phyloP scores from a whole-genome alignment of 371 early-diverging fungal genomes.

The Thermomucor indicae-seudaticae region DNA sequence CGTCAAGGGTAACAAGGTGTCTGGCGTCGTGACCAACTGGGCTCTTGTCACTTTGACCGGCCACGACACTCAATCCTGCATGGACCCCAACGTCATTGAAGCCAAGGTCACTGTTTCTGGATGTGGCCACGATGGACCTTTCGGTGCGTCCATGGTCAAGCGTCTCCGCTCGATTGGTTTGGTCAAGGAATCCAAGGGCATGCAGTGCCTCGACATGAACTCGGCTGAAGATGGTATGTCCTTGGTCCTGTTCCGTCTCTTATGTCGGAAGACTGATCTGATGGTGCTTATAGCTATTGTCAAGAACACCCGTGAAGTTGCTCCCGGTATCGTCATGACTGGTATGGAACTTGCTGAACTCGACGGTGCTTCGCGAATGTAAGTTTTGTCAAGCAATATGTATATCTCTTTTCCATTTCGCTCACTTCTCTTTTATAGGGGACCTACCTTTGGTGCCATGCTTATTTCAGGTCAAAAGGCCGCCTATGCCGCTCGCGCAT shows the following conservation, averaged over 20 bases:
- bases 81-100: conserved; percentile 75
- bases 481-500: conserved; percentile 52
- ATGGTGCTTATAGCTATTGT: conserved; percentile 39
- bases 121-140: conserved; percentile 72
- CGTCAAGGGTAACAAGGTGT: conserved; percentile 53
- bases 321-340: conserved; percentile 68
- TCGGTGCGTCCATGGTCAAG: conserved; percentile 72
- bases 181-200: conserved; percentile 56
- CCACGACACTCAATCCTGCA: conserved; percentile 73
- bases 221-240: conserved; percentile 59
- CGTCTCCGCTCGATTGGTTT: conserved; percentile 63
- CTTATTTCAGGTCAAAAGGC: conserved; percentile 70
- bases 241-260: background rate
- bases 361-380: conserved; percentile 58
- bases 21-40: conserved; percentile 77
- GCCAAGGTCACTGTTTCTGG: conserved; percentile 70
- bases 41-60: conserved; percentile 58
- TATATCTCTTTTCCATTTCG: background rate
- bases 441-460: conserved; percentile 75
- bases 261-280: background rate
- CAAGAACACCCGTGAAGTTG: conserved; percentile 65
- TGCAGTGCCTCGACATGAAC: conserved; percentile 73
- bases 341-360: conserved; percentile 72
- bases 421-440: conserved; percentile 18
- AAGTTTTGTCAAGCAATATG: conserved; percentile 5